These are phyloP conservation scores for Ceratocystis huliohia DNA, from an alignment of 2,329 filamentous ascomycete genomes.

Conservation along the genomic window DNA sequence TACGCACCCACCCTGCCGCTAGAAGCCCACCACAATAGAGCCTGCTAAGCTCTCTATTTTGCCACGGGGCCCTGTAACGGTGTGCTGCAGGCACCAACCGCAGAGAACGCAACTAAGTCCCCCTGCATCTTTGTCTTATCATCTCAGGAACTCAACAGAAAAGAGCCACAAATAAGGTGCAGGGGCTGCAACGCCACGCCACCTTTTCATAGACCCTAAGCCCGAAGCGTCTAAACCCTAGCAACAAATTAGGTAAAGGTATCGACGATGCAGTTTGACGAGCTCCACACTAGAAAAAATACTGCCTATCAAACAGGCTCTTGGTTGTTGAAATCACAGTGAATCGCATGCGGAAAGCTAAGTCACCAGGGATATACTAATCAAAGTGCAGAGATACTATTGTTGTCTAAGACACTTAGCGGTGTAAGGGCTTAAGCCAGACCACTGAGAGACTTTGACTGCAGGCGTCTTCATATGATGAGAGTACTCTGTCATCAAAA, in stretches of 20 bases:
- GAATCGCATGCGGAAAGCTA: no score
- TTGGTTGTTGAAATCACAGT: no score
- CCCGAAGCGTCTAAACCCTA: not conserved
- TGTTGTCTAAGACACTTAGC: no score
- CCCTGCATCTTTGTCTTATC: not conserved
- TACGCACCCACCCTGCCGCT: not conserved
- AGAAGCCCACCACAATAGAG: not conserved
- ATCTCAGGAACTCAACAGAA: not conserved
- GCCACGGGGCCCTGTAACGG: not conserved
- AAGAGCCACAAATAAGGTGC: not conserved
- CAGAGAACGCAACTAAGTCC: not conserved
- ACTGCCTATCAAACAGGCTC: no score
- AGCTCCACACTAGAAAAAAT: no score
- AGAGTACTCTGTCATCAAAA: no score
- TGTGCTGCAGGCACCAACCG: not conserved
- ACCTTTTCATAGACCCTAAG: not conserved
- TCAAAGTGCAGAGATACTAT: no score
- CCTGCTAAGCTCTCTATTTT: not conserved
- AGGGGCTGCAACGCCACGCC: not conserved
- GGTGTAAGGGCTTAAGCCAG: no score
- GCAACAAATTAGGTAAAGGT: not conserved
- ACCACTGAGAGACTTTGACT: no score
- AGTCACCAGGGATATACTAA: no score
- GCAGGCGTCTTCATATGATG: no score
- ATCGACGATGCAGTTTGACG: no score